These are phyloP conservation scores for Phytophthora pistaciae DNA, from an alignment of 352 stramenopile genomes.

Conservation along the genomic window DNA sequence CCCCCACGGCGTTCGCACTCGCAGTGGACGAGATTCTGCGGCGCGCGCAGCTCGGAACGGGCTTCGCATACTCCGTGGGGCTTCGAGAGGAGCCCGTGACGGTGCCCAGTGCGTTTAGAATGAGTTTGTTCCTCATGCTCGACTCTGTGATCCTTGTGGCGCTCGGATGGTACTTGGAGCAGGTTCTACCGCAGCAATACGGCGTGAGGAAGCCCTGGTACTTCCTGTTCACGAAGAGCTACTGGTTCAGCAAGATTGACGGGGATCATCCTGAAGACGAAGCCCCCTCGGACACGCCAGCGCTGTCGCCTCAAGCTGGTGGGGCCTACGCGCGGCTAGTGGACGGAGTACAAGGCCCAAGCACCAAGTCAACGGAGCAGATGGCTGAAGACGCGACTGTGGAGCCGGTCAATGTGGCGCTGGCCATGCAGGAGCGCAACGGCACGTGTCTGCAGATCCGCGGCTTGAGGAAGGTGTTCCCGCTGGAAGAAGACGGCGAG, in stretches of 20 bases:
- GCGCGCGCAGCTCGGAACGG: conserved; percentile 65
- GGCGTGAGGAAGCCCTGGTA: conserved; percentile 91
- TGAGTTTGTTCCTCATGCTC: conserved; percentile 73
- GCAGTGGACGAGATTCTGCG: conserved; percentile 70
- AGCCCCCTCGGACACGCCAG: background rate
- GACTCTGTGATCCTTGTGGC: conserved; percentile 87
- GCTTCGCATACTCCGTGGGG: conserved; percentile 68
- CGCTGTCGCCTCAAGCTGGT: conserved; percentile 33
- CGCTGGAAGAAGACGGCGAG: conserved; percentile 57
- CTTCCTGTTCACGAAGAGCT: conserved; percentile 80
- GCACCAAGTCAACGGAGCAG: background rate
- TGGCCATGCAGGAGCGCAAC: conserved; percentile 51
- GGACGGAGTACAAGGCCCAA: conserved; percentile 6
- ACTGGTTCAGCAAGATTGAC: conserved; percentile 41
- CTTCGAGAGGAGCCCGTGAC: conserved; percentile 44
- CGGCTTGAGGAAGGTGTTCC: conserved; percentile 72
- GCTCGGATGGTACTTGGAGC: conserved; percentile 93
- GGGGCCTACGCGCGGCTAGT: conserved; percentile 26
- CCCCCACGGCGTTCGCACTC: conserved; percentile 74
- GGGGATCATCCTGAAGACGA: conserved; percentile 2
- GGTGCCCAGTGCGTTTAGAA: conserved; percentile 53
- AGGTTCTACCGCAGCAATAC: conserved; percentile 93
- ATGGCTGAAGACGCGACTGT: conserved; percentile 17
- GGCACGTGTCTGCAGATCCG: conserved; percentile 55
- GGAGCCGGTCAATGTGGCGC: conserved; percentile 51